Base-by-base conservation (phyloP, 2,329 filamentous ascomycete genomes). In the Penicillium sp. region DNA sequence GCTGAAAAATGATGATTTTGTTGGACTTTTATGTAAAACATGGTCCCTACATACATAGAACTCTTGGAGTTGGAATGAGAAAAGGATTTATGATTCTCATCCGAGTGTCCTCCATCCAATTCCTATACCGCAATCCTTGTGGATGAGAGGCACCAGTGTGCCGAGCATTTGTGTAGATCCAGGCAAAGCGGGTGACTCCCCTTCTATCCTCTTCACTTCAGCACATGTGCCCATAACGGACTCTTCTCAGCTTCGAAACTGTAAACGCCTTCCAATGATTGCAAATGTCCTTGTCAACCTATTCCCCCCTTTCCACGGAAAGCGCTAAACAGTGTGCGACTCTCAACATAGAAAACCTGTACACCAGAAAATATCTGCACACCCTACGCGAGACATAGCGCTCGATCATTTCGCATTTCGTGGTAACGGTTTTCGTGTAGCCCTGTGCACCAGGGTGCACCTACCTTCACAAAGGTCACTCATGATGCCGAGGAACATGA, bases 1-100 rank as follows among this genome's bases (percentile, higher is more conserved):
- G 36, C 45, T 52, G 33, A 50, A 61, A 58, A 58, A 57, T 56
- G 45, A 60, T 57, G 55, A 57, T 60, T 54, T 50, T 61, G 51
- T 60, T 56, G 58, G 56, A 56, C 55, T 58, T 45, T 56, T 59
- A 59, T 63, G 61, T 64, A 64, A 59, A 64, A 60, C 47, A 63
- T 58, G 54, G 57, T 48, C 59, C 49, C 51, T 61, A 29, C 28
- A 29, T 63, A 61, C 61, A 62, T 63, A 64, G 60, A 64, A 54
- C 47, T 53, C 53, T 56, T 51, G 49, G 52, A 58, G 55, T 60
- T 57, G 49, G 57, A 62, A 62, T 60, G 59, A 63, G 58, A 57
- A 61, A 61, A 64, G 54, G 53, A 59, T 56, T 63, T 59, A 63
- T 53, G 60, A 64, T 60, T 45, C 41, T 55, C 45, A 43, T 42